These are phyloP conservation scores for Gossypium lobatum DNA, from an alignment of 441 rosid genomes.

Conservation along the genomic window DNA sequence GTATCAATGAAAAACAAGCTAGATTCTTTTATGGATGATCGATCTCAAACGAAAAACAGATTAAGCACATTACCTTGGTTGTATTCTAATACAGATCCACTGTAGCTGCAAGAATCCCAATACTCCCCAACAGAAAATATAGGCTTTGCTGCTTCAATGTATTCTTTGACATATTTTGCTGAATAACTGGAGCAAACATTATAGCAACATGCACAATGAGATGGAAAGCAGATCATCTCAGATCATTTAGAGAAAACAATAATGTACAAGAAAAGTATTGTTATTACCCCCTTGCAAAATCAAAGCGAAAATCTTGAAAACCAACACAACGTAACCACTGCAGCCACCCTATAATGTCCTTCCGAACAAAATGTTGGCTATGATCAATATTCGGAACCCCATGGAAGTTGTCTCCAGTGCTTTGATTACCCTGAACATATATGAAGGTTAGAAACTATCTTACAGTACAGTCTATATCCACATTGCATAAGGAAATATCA, in stretches of 20 bases:
- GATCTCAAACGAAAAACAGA: conserved; percentile 4
- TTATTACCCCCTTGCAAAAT: conserved; percentile 79
- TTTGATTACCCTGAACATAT: conserved; percentile 52
- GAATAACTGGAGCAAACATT: conserved; percentile 50
- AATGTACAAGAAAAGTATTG: background rate
- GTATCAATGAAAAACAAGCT: background rate
- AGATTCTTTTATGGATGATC: background rate
- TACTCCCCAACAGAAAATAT: conserved; percentile 78
- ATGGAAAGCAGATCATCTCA: conserved; percentile 6
- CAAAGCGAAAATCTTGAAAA: conserved; percentile 91
- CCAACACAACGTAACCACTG: conserved; percentile 75
- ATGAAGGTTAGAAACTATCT: conserved; percentile 14
- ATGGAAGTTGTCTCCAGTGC: conserved; percentile 84
- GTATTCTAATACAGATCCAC: conserved; percentile 51
- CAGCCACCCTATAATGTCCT: conserved; percentile 75
- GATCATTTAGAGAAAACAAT: conserved; percentile 10
- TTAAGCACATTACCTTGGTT: conserved; percentile 57
- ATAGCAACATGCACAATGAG: conserved; percentile 7
- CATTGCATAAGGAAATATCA: background rate
- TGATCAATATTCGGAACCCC: conserved; percentile 96
- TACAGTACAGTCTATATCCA: background rate
- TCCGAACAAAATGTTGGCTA: conserved; percentile 74
- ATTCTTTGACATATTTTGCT: conserved; percentile 71
- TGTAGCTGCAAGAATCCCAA: conserved; percentile 93
- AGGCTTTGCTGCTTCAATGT: conserved; percentile 81